These are phyloP conservation scores for Tubosaeta brunneosetosa DNA, from an alignment of 768 basidiomycete genomes.

Conservation along the genomic window DNA sequence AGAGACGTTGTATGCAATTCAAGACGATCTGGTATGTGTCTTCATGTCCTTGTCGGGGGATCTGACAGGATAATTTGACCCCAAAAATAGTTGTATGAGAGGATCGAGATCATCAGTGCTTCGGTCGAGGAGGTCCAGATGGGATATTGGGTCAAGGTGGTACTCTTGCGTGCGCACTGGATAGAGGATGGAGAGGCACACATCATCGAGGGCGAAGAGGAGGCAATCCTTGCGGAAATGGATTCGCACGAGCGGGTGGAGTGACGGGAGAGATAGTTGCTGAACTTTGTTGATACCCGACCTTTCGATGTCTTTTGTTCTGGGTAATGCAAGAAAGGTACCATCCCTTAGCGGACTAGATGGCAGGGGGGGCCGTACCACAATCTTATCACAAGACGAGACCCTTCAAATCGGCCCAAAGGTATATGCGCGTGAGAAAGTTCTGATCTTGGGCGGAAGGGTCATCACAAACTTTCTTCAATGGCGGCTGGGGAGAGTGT, in stretches of 20 bases:
- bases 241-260: background rate
- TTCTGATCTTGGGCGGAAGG: too few relatives aligned
- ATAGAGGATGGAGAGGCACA: background rate
- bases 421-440: too few relatives aligned
- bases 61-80: background rate
- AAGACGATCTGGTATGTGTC: constrained; percentile 10
- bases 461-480: too few relatives aligned
- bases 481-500: too few relatives aligned
- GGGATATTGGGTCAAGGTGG: constrained; percentile 16
- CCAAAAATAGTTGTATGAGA: background rate
- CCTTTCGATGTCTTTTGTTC: too few relatives aligned
- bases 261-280: too few relatives aligned
- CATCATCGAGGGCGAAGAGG: background rate
- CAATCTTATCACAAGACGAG: too few relatives aligned
- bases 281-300: too few relatives aligned
- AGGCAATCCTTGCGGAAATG: background rate
- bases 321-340: too few relatives aligned
- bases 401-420: too few relatives aligned
- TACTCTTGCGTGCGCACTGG: background rate
- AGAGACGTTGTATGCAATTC: background rate
- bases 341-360: too few relatives aligned
- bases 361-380: too few relatives aligned
- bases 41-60: background rate
- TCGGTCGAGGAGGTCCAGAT: constrained; percentile 9
- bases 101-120: constrained; percentile 1